Evolutionary conservation across 352 stramenopile genomes (phyloP).

Genomic region (Pythium vanterpoolii): DNA sequence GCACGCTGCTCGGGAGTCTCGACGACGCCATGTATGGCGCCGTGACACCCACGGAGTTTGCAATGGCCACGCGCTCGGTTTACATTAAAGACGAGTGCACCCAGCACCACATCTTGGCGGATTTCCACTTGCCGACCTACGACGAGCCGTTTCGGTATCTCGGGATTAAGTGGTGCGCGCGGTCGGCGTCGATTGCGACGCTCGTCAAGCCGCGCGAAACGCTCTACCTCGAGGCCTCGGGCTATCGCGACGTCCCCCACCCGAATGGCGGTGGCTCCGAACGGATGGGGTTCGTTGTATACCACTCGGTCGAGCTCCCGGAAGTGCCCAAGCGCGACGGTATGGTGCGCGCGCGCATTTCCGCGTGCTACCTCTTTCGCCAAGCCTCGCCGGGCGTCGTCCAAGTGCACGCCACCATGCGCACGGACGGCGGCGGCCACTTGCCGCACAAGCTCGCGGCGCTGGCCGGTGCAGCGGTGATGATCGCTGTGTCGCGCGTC

Average conservation of each 20-base stretch:
- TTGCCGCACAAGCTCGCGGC: constrained; percentile 8
- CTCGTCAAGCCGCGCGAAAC: constrained; percentile 8
- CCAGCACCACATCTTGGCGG: neutral
- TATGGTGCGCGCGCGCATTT: constrained; percentile 49
- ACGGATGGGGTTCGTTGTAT: constrained; percentile 7
- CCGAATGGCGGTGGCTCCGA: neutral
- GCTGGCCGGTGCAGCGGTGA: neutral
- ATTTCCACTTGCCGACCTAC: neutral
- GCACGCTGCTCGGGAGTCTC: constrained; percentile 4
- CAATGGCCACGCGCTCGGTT: constrained; percentile 4
- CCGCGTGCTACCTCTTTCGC: constrained; percentile 40
- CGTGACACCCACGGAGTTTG: neutral
- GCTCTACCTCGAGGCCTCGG: constrained; percentile 8
- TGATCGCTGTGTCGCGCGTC: constrained; percentile 2
- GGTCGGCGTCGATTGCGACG: neutral
- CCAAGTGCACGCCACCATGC: constrained; percentile 31
- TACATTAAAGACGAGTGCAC: constrained; percentile 9
- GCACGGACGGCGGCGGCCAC: constrained; percentile 6
- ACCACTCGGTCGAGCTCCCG: constrained; percentile 13
- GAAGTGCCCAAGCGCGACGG: neutral
- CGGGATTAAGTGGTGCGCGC: constrained; percentile 10
- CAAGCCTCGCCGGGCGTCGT: constrained; percentile 31
- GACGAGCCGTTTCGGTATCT: constrained; percentile 31
- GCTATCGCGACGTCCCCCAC: neutral
- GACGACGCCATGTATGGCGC: constrained; percentile 15